phyloP scores from a whole-genome alignment of 1,284 basidiomycete genomes.

The Wolfiporia cocos region DNA sequence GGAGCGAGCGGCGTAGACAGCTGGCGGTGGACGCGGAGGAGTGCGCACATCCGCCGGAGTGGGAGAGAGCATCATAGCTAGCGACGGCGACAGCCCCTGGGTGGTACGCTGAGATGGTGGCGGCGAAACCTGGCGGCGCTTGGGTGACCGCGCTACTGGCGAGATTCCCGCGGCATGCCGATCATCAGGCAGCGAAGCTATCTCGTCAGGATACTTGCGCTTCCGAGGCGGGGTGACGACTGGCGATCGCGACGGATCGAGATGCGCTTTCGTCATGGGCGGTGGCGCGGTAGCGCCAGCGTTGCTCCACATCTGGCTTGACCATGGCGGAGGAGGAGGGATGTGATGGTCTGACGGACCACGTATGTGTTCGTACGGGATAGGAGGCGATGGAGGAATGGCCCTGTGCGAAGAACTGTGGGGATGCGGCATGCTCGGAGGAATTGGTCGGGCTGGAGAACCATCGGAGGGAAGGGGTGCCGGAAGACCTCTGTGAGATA shows the following conservation, averaged over 20 bases:
- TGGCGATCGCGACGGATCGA: slow-evolving; percentile 16
- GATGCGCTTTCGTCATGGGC: slow-evolving; percentile 19
- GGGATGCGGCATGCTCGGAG: slow-evolving; percentile 20
- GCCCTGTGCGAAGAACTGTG: slow-evolving; percentile 6
- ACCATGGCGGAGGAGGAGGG: slow-evolving; percentile 68
- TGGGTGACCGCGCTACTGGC: slow-evolving; percentile 15
- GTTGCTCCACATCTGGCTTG: slow-evolving; percentile 39
- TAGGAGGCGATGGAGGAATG: slow-evolving; percentile 23
- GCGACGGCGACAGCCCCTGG: slow-evolving; percentile 25
- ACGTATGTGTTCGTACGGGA: slow-evolving; percentile 25
- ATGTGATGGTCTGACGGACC: slow-evolving; percentile 25
- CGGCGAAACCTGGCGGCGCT: slow-evolving; percentile 19
- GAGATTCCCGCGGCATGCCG: slow-evolving; percentile 14
- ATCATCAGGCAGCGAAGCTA: slow-evolving; percentile 16
- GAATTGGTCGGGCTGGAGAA: slow-evolving; percentile 22
- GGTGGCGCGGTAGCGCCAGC: slow-evolving; percentile 26
- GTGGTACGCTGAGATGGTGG: slow-evolving; percentile 13
- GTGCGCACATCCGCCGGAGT: slow-evolving; percentile 18
- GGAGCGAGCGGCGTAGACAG: slow-evolving; percentile 16
- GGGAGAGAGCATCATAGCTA: slow-evolving; percentile 29
- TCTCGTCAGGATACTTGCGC: slow-evolving; percentile 38
- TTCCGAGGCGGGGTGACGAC: slow-evolving; percentile 26
- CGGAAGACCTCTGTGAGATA: too few relatives aligned
- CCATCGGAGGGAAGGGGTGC: too few relatives aligned
- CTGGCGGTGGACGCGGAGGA: slow-evolving; percentile 16